Conservation (phyloP, 139 green algal genomes). For the Chlamydomonas sp. region DNA sequence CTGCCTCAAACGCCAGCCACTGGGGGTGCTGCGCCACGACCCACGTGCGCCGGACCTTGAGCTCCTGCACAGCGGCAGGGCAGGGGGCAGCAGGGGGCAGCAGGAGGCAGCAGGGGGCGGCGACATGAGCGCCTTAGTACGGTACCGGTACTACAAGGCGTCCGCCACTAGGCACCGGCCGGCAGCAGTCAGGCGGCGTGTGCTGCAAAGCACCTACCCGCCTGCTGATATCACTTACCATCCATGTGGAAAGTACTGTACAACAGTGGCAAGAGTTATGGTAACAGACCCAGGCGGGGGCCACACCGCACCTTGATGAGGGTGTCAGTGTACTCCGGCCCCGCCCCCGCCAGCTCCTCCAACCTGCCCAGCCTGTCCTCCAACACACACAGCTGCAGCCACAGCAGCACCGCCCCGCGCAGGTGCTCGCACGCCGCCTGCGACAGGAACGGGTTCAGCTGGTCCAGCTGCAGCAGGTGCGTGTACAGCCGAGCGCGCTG, state of each 20-base stretch:
- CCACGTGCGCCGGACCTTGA: constrained; percentile 48
- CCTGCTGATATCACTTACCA: too few relatives aligned
- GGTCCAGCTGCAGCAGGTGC: neutral
- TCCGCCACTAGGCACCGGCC: too few relatives aligned
- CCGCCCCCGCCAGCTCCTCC: constrained; percentile 12
- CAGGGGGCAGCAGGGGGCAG: neutral
- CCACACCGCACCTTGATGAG: neutral
- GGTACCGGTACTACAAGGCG: too few relatives aligned
- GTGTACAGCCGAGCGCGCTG: neutral
- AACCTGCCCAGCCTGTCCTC: constrained; percentile 56
- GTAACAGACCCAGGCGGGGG: too few relatives aligned
- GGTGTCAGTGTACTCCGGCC: neutral
- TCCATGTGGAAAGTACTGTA: too few relatives aligned
- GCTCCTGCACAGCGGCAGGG: constrained; percentile 41
- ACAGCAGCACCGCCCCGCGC: constrained; percentile 28
- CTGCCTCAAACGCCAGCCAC: constrained; percentile 67
- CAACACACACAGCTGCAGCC: constrained; percentile 68
- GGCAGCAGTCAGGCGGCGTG: too few relatives aligned
- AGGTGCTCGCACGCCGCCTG: neutral
- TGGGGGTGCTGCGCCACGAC: constrained; percentile 32
- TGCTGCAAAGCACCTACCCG: too few relatives aligned
- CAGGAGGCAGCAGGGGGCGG: too few relatives aligned
- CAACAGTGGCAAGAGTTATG: too few relatives aligned
- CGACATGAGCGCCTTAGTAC: too few relatives aligned
- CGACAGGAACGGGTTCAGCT: constrained; percentile 51